phyloP scores from a whole-genome alignment of 192 early-diverging fungal genomes.

The Mortierella alpina region DNA sequence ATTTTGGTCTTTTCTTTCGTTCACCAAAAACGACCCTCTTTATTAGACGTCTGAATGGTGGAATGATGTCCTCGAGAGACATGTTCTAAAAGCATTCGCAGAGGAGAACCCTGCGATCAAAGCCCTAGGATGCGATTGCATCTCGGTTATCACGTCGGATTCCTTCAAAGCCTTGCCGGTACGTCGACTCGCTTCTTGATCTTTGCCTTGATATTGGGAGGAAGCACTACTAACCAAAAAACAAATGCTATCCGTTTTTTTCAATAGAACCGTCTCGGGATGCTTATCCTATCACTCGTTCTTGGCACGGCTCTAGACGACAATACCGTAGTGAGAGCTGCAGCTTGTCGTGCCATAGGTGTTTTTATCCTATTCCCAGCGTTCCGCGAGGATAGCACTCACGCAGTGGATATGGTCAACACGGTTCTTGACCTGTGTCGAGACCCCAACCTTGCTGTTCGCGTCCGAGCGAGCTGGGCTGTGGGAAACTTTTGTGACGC shows the following conservation, averaged over 20 bases:
- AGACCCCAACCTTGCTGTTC: constrained; percentile 68
- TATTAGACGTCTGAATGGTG: constrained; percentile 53
- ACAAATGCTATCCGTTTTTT: background rate
- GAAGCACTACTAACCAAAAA: no score
- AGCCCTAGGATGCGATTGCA: constrained; percentile 60
- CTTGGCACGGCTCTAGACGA: constrained; percentile 62
- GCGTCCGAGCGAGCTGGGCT: constrained; percentile 80
- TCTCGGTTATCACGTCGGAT: constrained; percentile 53
- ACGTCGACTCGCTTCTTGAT: constrained; percentile 5
- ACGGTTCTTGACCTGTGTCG: constrained; percentile 60
- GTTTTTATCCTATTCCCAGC: constrained; percentile 67
- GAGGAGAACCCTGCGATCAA: constrained; percentile 51
- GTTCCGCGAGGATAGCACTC: constrained; percentile 68
- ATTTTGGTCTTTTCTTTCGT: background rate
- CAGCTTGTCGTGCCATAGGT: constrained; percentile 73
- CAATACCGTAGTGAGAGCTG: constrained; percentile 66
- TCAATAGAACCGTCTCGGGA: constrained; percentile 48
- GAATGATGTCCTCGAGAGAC: constrained; percentile 48
- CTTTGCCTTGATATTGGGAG: no score
- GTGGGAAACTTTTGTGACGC: constrained; percentile 80
- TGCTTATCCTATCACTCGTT: constrained; percentile 54
- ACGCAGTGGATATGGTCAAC: constrained; percentile 66
- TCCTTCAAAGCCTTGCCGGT: constrained; percentile 59
- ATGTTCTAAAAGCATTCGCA: constrained; percentile 56
- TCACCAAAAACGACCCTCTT: background rate